A percentile compares a stretch with the other conserved stretches of the same genome.
Conservation (phyloP, 108 stramenopile genomes). For the Chaetoceros tenuissimus region DNA sequence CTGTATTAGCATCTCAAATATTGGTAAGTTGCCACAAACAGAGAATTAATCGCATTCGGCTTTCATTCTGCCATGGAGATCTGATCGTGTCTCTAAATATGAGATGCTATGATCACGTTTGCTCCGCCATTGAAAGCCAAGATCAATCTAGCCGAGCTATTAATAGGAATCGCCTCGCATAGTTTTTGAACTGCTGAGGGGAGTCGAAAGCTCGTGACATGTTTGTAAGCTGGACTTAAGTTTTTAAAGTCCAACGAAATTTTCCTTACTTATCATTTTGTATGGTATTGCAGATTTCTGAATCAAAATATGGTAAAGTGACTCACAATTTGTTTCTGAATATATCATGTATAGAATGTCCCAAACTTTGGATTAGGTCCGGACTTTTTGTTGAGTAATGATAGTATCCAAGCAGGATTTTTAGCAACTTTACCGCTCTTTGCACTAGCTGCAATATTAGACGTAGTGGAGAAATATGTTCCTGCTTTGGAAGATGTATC, state of each 20-base stretch:
- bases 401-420: slow-evolving; percentile 22
- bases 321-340: no score
- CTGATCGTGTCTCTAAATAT: neutral
- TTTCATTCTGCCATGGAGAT: neutral
- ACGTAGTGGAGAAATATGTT: slow-evolving; percentile 48
- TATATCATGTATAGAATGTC: no score
- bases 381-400: slow-evolving; percentile 18
- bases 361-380: slow-evolving; percentile 61
- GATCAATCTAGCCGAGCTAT: neutral
- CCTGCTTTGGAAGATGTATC: slow-evolving; percentile 64
- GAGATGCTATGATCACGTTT: neutral
- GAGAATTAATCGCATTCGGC: no score
- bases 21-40: neutral
- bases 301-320: no score
- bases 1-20: slow-evolving; percentile 20
- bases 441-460: slow-evolving; percentile 34
- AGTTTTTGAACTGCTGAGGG: neutral
- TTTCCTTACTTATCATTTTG: no score
- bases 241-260: no score
- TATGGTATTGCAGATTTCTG: no score
- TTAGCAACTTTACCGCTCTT: slow-evolving; percentile 51
- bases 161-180: neutral
- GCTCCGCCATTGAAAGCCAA: neutral
- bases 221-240: no score
- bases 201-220: slow-evolving; percentile 1